A percentile compares a stretch with the other conserved stretches of the same genome.
phyloP scores from a whole-genome alignment of 2,329 filamentous ascomycete genomes.

The Cyphellophora europaea region DNA sequence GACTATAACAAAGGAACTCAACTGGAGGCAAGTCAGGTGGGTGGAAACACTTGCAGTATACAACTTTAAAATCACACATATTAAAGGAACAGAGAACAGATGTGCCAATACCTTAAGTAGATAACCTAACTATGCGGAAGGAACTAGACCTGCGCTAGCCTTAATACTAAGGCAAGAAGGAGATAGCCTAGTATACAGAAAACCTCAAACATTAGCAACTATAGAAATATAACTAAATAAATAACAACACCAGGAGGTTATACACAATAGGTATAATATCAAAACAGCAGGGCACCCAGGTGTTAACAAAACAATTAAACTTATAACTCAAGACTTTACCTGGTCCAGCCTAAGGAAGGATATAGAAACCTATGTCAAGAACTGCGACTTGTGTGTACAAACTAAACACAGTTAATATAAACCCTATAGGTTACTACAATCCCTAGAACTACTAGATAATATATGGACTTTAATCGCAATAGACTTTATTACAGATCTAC shows the following conservation, averaged over 20 bases:
- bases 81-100: too few species aligned
- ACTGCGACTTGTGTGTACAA: constrained; percentile 5
- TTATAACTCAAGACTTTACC: constrained; percentile 3
- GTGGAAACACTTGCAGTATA: constrained; percentile 16
- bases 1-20: constrained; percentile 19
- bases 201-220: too few species aligned
- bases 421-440: constrained; percentile 2
- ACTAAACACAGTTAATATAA: constrained; percentile 4
- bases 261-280: constrained; percentile 9
- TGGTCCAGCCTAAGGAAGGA: constrained; percentile 2
- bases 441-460: background rate
- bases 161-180: too few species aligned
- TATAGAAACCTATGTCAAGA: constrained; percentile 4
- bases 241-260: too few species aligned
- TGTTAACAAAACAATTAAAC: background rate
- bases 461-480: constrained; percentile 5
- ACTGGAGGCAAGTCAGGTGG: constrained; percentile 19
- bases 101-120: too few species aligned
- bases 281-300: constrained; percentile 4
- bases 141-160: too few species aligned
- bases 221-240: too few species aligned
- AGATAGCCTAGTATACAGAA: too few species aligned
- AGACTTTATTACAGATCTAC: constrained; percentile 7
- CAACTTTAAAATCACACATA: constrained; percentile 20
- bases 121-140: too few species aligned